Conservation (phyloP, 169 alveolate species). For the Hepatocystis sp. region DNA sequence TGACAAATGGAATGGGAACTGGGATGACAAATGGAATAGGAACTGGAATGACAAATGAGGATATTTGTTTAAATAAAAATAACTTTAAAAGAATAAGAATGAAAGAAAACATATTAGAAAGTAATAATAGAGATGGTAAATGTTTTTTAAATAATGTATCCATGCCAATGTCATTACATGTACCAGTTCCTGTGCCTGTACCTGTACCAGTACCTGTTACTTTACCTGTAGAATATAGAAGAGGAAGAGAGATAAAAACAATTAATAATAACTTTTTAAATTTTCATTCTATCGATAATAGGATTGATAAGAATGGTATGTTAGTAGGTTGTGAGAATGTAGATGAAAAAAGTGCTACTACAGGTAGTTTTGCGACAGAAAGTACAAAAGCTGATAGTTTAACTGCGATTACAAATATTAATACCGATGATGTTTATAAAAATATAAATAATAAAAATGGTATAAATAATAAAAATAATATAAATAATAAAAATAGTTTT, state of each 20-base stretch:
- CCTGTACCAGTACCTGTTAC: too few species aligned
- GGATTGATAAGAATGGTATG: background rate
- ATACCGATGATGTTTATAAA: background rate
- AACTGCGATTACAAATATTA: background rate
- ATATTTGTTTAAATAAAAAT: too few species aligned
- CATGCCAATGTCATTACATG: too few species aligned
- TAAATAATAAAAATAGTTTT: background rate
- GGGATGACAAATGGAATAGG: too few species aligned
- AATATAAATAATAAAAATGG: slow-evolving; percentile 2
- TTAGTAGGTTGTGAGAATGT: background rate
- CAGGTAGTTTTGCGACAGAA: background rate
- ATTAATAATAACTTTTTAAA: too few species aligned
- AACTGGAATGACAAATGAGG: background rate
- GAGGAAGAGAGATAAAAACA: background rate
- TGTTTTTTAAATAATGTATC: too few species aligned
- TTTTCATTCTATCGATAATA: too few species aligned
- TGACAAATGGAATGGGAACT: too few species aligned
- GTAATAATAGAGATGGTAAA: too few species aligned
- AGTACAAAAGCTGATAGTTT: background rate
- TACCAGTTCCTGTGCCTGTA: too few species aligned
- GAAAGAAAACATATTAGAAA: background rate
- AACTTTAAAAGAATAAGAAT: background rate
- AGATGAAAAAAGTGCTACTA: background rate
- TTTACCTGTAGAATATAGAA: background rate
- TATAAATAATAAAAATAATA: background rate